These are phyloP conservation scores for Xylaria scruposa DNA, from an alignment of 495 filamentous ascomycete species.

Conservation along the genomic window DNA sequence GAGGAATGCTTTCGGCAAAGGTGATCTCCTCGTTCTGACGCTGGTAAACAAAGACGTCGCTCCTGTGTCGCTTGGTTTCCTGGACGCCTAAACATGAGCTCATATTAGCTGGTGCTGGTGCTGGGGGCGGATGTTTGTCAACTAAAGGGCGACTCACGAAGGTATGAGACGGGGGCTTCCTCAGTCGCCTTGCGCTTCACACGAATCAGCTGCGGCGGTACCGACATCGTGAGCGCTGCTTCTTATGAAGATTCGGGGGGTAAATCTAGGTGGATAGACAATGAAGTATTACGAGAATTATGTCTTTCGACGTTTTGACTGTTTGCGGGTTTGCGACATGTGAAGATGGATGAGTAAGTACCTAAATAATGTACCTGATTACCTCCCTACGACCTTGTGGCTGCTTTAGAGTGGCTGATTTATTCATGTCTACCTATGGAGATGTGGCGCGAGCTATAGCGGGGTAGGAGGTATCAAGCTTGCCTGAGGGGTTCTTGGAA, in stretches of 20 bases:
- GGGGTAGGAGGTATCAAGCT: not conserved
- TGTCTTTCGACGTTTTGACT: not conserved
- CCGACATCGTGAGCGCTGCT: conserved; percentile 46
- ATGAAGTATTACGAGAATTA: not conserved
- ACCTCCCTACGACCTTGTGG: too few relatives aligned
- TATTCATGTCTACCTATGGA: not conserved
- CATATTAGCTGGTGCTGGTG: conserved; percentile 32
- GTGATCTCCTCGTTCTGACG: conserved; percentile 39
- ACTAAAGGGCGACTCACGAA: conserved; percentile 48
- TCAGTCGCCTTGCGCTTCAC: conserved; percentile 63
- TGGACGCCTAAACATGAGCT: conserved; percentile 32
- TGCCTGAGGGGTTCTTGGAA: not conserved
- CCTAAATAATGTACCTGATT: too few relatives aligned
- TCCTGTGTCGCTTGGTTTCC: conserved; percentile 51
- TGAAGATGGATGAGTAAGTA: too few relatives aligned
- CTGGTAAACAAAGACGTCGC: conserved; percentile 51
- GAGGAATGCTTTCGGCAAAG: conserved; percentile 31
- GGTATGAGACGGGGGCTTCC: conserved; percentile 58
- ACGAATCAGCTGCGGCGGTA: conserved; percentile 58
- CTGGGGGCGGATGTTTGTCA: conserved; percentile 19
- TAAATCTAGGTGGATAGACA: not conserved
- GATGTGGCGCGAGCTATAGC: conserved; percentile 18
- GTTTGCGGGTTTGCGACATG: conserved; percentile 18
- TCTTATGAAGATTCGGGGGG: not conserved
- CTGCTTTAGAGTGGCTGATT: conserved; percentile 4